Conservation (phyloP, 2,329 filamentous ascomycete genomes). For the Parastagonospora nodorum region DNA sequence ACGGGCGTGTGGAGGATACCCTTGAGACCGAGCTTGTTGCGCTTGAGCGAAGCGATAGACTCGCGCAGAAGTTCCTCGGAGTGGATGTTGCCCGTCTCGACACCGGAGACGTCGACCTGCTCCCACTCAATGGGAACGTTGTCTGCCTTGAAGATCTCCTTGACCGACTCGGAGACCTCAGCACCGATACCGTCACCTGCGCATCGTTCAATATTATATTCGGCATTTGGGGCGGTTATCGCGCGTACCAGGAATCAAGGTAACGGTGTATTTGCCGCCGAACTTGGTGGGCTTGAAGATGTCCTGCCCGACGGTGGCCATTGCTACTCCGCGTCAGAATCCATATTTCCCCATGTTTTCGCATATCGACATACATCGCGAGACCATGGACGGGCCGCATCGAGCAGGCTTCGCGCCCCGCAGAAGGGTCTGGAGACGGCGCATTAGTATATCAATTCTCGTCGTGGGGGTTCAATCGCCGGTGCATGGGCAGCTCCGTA, state of each 20-base stretch:
- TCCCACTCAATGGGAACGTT: slow-evolving; percentile 99
- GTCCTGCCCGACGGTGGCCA: slow-evolving; percentile 79
- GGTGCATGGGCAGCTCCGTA: slow-evolving; percentile 35
- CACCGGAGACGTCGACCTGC: slow-evolving; percentile 92
- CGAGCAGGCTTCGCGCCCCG: slow-evolving; percentile 57
- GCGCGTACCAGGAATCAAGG: slow-evolving; percentile 83
- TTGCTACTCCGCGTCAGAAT: slow-evolving; percentile 31
- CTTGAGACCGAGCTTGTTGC: slow-evolving; percentile 99
- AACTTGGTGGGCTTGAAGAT: slow-evolving; percentile 99
- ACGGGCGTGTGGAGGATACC: slow-evolving; percentile 98
- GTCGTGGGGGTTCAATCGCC: slow-evolving; percentile 29
- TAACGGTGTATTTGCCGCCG: slow-evolving; percentile 99
- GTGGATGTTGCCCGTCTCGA: slow-evolving; percentile 82
- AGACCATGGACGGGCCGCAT: slow-evolving; percentile 58
- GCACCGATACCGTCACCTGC: slow-evolving; percentile 91
- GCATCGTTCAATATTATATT: slow-evolving; percentile 25
- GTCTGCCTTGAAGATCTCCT: slow-evolving; percentile 99
- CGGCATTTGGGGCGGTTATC: slow-evolving; percentile 18
- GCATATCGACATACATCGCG: slow-evolving; percentile 56
- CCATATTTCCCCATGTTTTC: background rate
- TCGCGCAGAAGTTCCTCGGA: slow-evolving; percentile 95
- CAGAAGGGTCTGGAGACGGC: slow-evolving; percentile 57
- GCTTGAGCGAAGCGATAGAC: slow-evolving; percentile 90
- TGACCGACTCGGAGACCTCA: slow-evolving; percentile 96
- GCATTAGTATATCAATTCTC: slow-evolving; percentile 27